A percentile compares a stretch with the other conserved stretches of the same genome.
These are phyloP conservation scores for Nothopassalora personata DNA, from an alignment of 2,329 filamentous ascomycete genomes.

Conservation along the genomic window DNA sequence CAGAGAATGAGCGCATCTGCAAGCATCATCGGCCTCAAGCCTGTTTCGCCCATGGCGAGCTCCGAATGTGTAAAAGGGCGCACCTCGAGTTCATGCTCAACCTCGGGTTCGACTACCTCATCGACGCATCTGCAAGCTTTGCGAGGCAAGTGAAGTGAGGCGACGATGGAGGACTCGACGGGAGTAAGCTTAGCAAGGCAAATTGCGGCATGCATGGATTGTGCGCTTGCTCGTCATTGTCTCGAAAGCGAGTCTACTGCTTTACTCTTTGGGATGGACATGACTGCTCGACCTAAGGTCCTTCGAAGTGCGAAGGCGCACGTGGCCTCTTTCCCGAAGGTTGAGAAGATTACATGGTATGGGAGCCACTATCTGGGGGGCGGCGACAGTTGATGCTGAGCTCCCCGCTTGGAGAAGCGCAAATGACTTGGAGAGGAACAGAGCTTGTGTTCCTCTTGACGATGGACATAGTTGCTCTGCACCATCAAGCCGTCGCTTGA, in stretches of 20 bases:
- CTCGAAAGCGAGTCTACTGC: neutral
- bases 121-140: neutral
- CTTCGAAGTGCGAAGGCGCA: neutral
- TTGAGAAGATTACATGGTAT: neutral
- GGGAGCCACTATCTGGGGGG: conserved; percentile 14
- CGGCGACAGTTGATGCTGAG: conserved; percentile 14
- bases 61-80: neutral
- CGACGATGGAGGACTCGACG: neutral
- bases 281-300: neutral
- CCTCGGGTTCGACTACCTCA: neutral
- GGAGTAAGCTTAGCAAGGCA: neutral
- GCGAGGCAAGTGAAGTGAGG: neutral
- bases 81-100: too few relatives aligned
- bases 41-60: neutral
- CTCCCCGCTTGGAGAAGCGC: conserved; percentile 7
- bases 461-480: conserved; percentile 1
- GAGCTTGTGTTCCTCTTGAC: neutral
- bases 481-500: conserved; percentile 5
- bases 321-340: neutral
- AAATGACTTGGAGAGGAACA: neutral
- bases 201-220: neutral
- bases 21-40: conserved; percentile 1
- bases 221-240: neutral
- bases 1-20: neutral
- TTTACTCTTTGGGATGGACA: neutral